These are phyloP conservation scores for Leptographium wingfieldii DNA, from an alignment of 2,329 filamentous ascomycete species.

Conservation along the genomic window DNA sequence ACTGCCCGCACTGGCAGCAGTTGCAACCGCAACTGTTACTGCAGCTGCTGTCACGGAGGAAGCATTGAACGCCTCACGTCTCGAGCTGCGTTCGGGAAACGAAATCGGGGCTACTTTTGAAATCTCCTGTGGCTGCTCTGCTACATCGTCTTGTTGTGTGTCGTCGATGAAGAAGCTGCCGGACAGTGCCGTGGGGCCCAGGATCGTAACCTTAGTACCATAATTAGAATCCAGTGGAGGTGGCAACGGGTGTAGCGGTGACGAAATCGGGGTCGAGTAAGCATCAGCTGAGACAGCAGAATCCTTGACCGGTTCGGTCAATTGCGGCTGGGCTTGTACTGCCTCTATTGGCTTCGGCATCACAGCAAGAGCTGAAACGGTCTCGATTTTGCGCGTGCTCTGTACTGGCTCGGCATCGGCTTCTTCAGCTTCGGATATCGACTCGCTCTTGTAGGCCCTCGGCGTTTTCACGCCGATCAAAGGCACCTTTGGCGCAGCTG, in stretches of 20 bases:
- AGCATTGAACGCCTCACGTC: neutral
- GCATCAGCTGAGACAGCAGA: slow-evolving; percentile 11
- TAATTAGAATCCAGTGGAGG: slow-evolving; percentile 5
- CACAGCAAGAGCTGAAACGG: neutral
- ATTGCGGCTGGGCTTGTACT: slow-evolving; percentile 4
- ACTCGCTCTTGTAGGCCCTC: slow-evolving; percentile 13
- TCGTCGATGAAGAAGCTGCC: slow-evolving; percentile 23
- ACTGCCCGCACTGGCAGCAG: neutral
- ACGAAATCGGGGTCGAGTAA: slow-evolving; percentile 9
- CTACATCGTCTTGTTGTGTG: slow-evolving; percentile 21
- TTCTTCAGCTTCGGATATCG: slow-evolving; percentile 34
- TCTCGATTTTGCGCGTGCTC: slow-evolving; percentile 2
- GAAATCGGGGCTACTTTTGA: neutral
- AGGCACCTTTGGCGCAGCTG: slow-evolving; percentile 1
- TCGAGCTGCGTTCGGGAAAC: slow-evolving; percentile 13
- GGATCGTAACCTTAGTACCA: slow-evolving; percentile 23
- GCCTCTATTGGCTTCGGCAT: slow-evolving; percentile 6
- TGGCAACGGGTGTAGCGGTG: slow-evolving; percentile 5
- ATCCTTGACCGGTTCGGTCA: slow-evolving; percentile 14
- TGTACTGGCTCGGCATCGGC: slow-evolving; percentile 12
- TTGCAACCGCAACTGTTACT: neutral
- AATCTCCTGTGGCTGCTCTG: slow-evolving; percentile 17
- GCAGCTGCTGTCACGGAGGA: neutral
- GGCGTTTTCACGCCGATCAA: slow-evolving; percentile 2
- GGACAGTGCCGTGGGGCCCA: slow-evolving; percentile 19